Conservation (phyloP, 768 basidiomycete species). For the Lactarius indigo region DNA sequence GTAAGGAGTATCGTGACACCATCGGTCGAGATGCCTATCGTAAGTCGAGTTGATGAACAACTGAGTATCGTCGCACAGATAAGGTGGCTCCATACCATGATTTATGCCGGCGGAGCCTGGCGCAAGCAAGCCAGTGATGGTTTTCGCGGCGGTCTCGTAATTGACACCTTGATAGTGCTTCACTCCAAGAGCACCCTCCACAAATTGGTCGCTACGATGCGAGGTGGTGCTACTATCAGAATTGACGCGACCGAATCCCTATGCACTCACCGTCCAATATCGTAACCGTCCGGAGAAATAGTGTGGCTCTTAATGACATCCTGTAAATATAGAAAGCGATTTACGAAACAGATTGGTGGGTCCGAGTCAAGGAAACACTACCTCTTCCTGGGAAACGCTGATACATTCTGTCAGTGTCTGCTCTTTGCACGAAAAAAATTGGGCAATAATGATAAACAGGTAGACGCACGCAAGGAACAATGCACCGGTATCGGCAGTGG, state of each 20-base stretch:
- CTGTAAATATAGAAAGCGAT: not conserved
- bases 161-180: too few relatives aligned
- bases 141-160: constrained; percentile 45
- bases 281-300: constrained; percentile 33
- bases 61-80: not conserved
- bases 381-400: constrained; percentile 31
- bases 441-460: not conserved
- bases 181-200: constrained; percentile 1
- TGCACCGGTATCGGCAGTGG: constrained; percentile 32
- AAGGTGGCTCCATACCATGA: constrained; percentile 38
- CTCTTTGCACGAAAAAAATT: not conserved
- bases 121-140: constrained; percentile 52
- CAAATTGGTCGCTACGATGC: constrained; percentile 22
- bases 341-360: not conserved
- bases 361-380: not conserved
- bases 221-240: not conserved
- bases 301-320: constrained; percentile 27
- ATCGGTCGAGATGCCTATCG: constrained; percentile 20
- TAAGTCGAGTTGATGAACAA: not conserved
- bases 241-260: not conserved
- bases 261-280: constrained; percentile 31
- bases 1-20: constrained; percentile 19
- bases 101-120: constrained; percentile 51
- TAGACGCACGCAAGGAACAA: constrained; percentile 36
- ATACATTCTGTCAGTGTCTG: not conserved